Percentiles rank a stretch among this genome's conserved stretches.
Evolutionary conservation across 805 yeast species (phyloP).

Genomic region (Wickerhamomyces bisporus): DNA sequence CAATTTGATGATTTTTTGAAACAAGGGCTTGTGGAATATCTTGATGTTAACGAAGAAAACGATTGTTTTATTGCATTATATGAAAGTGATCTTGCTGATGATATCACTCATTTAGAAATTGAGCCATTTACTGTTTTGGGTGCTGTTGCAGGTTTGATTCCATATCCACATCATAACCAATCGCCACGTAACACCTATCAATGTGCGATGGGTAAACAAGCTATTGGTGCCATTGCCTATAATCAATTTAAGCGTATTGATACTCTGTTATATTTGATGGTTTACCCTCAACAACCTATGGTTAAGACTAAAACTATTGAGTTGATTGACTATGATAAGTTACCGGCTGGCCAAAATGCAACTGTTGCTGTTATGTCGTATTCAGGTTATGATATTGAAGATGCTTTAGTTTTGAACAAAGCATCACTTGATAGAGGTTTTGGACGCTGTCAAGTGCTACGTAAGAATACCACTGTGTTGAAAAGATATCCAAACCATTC

Average conservation of each 20-base stretch:
- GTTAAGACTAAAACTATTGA: conserved; percentile 97
- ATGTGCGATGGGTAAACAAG: conserved; percentile 98
- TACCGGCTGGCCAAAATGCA: conserved; percentile 99
- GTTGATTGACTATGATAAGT: conserved; percentile 87
- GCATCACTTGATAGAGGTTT: conserved; percentile 93
- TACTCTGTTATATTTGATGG: conserved; percentile 88
- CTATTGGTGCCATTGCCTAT: conserved; percentile 98
- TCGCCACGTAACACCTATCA: conserved; percentile 91
- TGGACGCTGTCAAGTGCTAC: conserved; percentile 94
- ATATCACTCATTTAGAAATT: conserved; percentile 86
- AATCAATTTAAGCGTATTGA: conserved; percentile 95
- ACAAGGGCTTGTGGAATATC: conserved; percentile 86
- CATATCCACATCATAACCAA: conserved; percentile 90
- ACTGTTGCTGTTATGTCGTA: conserved; percentile 99
- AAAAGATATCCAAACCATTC: conserved; percentile 94
- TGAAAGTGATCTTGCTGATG: conserved; percentile 54
- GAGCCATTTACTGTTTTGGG: conserved; percentile 93
- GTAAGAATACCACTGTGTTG: conserved; percentile 84
- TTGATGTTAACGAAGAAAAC: conserved; percentile 96
- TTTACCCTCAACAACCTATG: conserved; percentile 99
- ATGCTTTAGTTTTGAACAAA: conserved; percentile 92
- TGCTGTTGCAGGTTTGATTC: conserved; percentile 89
- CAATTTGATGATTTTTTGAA: conserved; percentile 86
- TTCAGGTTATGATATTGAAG: conserved; percentile 98
- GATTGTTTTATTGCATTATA: conserved; percentile 90